Evolutionary conservation across 257 asterid genomes (phyloP).

Genomic region (Nicotiana noctiflora): DNA sequence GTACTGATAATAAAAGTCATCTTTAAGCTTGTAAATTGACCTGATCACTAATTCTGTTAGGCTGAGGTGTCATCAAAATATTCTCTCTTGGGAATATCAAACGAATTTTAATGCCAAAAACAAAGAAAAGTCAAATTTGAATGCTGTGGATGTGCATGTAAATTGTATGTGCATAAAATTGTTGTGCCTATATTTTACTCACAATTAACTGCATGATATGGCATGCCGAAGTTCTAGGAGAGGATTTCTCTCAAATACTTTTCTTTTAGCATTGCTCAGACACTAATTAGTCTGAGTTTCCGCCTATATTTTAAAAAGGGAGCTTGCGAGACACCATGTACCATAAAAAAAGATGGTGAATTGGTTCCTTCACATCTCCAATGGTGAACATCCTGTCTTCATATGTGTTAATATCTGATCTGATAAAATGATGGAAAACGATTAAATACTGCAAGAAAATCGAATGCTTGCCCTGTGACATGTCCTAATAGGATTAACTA

Average conservation of each 20-base stretch:
- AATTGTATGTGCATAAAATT: not conserved
- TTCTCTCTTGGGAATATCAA: not conserved
- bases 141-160: not conserved
- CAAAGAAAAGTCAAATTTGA: not conserved
- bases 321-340: not conserved
- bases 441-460: not conserved
- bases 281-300: not conserved
- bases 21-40: not conserved
- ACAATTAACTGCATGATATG: not conserved
- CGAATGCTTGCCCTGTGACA: not conserved
- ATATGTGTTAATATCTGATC: not conserved
- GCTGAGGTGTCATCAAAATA: not conserved
- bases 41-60: not conserved
- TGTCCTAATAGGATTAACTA: not conserved
- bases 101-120: not conserved
- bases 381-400: not conserved
- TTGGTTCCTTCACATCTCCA: not conserved
- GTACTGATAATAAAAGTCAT: not conserved
- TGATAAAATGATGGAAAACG: not conserved
- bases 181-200: not conserved
- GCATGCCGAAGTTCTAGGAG: not conserved
- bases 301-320: not conserved
- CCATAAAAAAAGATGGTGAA: not conserved
- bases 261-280: not conserved
- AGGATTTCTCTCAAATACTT: not conserved